Evolutionary conservation across 2,329 filamentous ascomycete genomes (phyloP), one percentile per base, ranked within the genome.

Genomic region (Ciborinia camelliae): DNA sequence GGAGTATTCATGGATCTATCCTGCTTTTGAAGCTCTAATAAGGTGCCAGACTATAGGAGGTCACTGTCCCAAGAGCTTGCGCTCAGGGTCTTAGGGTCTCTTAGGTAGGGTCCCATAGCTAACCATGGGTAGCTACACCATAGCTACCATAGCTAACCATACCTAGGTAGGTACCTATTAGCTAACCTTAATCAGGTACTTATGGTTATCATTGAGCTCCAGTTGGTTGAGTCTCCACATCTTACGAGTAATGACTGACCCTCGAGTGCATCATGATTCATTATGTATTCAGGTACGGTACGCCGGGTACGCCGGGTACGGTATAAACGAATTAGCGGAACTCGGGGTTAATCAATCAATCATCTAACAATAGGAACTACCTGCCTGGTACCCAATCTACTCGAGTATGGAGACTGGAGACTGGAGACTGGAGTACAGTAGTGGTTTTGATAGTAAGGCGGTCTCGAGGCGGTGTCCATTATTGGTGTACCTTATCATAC

Each of bases 201-300:
- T 57, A 9, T 10, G 9, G 20, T 32, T 45, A 20, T 45, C 5
- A 8, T 51, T 53, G 32, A 45, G n/a, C n/a, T n/a, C n/a, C n/a
- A 45, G 54, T 39, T 45, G 37, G 26, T 39, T 32, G 39, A 12
- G 26, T 30, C 37, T 45, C 54, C 54, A 43, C 54, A 45, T 15
- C 28, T 51, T n/a, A 32, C 48, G 48, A 51, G 48, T 51, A 32
- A 51, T 50, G 48, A 32, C 4, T n/a, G n/a, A n/a, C n/a, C n/a
- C n/a, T n/a, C n/a, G n/a, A n/a, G n/a, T n/a, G n/a, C n/a, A n/a
- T n/a, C n/a, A n/a, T n/a, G n/a, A n/a, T n/a, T n/a, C n/a, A n/a
- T n/a, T n/a, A 15, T 26, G 37, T 18, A 57, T 57, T 45, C 54
- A 57, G 54, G 54, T 45, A 57, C 54, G 54, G 45, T 26, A 45